phyloP scores from a whole-genome alignment of 192 early-diverging fungal species.

The Chytriomyces confervae region DNA sequence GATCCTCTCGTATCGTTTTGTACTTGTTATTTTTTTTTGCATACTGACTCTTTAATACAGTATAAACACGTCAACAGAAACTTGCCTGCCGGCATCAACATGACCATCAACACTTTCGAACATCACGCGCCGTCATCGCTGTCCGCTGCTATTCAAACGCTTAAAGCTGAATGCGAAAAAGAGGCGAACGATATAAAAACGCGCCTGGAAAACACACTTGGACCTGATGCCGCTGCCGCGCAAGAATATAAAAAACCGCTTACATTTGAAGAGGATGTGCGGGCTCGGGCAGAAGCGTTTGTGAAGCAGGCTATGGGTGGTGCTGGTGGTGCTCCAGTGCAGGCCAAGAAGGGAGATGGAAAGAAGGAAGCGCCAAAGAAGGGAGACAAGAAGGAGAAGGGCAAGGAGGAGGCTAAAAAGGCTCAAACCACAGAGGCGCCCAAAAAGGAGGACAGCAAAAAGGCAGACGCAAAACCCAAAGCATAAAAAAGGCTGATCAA shows the following conservation, averaged over 20 bases:
- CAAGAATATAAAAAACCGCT: background rate
- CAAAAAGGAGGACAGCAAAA: too few species aligned
- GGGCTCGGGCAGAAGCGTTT: slow-evolving; percentile 28
- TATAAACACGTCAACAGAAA: slow-evolving; percentile 75
- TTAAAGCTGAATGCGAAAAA: background rate
- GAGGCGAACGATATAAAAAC: background rate
- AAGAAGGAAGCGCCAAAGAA: background rate
- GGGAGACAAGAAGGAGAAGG: background rate
- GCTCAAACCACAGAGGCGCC: background rate
- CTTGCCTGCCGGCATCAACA: slow-evolving; percentile 84
- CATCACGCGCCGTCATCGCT: background rate
- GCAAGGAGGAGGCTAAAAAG: background rate
- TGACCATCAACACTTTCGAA: slow-evolving; percentile 67
- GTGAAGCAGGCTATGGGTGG: slow-evolving; percentile 16
- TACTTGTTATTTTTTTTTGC: too few species aligned
- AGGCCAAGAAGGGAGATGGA: background rate
- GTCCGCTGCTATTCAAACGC: background rate
- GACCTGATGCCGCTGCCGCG: slow-evolving; percentile 7
- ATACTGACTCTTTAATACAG: background rate
- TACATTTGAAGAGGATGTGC: slow-evolving; percentile 37
- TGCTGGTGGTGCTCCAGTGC: background rate
- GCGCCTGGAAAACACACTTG: slow-evolving; percentile 16
- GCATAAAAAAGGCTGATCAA: too few species aligned
- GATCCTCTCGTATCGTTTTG: background rate
- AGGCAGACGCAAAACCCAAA: too few species aligned